Base-by-base conservation (phyloP, 352 stramenopile species). In the Blastocystis sp. region DNA sequence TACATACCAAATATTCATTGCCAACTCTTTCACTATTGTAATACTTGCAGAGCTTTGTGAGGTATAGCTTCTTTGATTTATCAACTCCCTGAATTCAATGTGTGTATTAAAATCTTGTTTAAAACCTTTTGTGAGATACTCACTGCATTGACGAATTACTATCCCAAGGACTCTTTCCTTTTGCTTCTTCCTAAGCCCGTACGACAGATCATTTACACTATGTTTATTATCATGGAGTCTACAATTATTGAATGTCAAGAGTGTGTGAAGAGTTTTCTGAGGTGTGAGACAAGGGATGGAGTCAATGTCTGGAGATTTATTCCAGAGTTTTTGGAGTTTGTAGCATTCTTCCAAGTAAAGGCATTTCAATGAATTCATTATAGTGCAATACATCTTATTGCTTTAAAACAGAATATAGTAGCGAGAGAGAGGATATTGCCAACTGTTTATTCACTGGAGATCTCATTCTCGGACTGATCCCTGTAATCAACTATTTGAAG, bases 251-350 rank as follows among this genome's bases (percentile, higher is more conserved):
- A 81, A 26, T 65, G 9, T 16, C 18, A n/a, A 11, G 69, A 81
- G 26, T 53, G 45, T 8, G 39, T 63, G 9, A 20, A 62, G 11
- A 39, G 34, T 24, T 64, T 81, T n/a, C 64, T 81, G 13, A 30
- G 43, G 47, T 37, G 9, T 3, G 41, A 65, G 18, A 18, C 47
- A 7, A 16, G 20, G 20, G 41, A 54, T 41, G n/a, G 13, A 18
- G 47, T 56, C 20, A 11, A 20, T 8, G 34, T 39, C 3, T 53
- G 34, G 34, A 59, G 9, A 26, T 41, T 56, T 41, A 63, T 81
- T 81, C 69, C 69, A 20, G 69, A 81, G 41, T 81, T 50, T 34
- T n/a, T 81, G 3, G 69, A 81, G 16, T 81, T 65, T 53, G 30
- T 81, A n/a, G 30, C 69, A n/a, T 81, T 81, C 45, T 81, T 65